Conservation (phyloP, 495 filamentous ascomycete genomes). For the Xylaria intraflava region DNA sequence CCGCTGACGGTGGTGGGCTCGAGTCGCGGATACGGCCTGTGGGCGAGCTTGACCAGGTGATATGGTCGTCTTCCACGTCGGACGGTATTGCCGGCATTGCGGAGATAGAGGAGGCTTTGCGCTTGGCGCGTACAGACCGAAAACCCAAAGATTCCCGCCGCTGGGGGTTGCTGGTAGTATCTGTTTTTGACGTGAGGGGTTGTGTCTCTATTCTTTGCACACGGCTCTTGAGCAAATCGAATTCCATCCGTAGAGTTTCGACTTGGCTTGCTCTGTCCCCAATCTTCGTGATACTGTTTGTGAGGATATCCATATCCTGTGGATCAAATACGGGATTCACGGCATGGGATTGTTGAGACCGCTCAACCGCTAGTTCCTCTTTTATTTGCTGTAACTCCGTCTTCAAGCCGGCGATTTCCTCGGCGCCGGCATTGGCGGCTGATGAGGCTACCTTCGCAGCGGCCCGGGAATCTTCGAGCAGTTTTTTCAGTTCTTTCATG, state of each 20-base stretch:
- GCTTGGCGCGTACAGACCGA: neutral
- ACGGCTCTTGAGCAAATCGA: conserved; percentile 32
- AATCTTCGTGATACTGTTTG: conserved; percentile 30
- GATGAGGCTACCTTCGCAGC: conserved; percentile 1
- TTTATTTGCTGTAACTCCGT: conserved; percentile 20
- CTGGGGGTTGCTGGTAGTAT: neutral
- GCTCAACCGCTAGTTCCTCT: conserved; percentile 23
- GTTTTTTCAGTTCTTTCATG: neutral
- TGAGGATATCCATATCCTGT: conserved; percentile 34
- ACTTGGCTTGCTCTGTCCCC: conserved; percentile 33
- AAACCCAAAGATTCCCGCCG: neutral
- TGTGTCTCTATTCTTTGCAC: conserved; percentile 25
- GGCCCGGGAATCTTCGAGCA: conserved; percentile 1
- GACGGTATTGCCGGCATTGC: neutral
- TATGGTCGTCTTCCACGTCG: neutral
- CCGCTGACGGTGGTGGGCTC: neutral
- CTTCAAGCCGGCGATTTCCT: conserved; percentile 14
- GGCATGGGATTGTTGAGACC: conserved; percentile 5
- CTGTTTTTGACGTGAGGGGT: neutral
- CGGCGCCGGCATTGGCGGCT: conserved; percentile 1
- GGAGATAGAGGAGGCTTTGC: neutral
- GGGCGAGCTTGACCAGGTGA: neutral
- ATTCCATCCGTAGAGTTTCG: conserved; percentile 36
- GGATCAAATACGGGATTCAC: conserved; percentile 17
- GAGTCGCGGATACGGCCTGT: neutral